These are phyloP conservation scores for Emiliania huxleyi DNA, from an alignment of 78 protist species.

Conservation along the genomic window DNA sequence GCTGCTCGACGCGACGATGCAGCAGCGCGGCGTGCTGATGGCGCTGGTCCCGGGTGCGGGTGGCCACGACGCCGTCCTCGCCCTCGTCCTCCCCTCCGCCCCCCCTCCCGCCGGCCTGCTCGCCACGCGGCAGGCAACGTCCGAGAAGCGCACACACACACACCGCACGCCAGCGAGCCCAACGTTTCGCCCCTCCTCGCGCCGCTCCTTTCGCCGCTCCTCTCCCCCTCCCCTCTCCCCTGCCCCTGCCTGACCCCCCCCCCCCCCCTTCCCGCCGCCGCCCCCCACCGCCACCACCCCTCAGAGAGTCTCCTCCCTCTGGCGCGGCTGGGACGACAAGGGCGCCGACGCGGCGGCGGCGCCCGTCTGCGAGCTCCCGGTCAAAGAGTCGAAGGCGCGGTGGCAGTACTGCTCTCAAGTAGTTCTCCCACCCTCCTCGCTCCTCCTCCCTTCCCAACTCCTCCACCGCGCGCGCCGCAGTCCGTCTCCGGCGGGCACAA, in stretches of 20 bases:
- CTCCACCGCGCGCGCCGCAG: no score
- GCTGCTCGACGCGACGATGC: not conserved
- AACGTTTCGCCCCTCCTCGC: no score
- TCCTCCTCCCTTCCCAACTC: no score
- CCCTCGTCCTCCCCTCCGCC: not conserved
- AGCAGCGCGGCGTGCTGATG: not conserved
- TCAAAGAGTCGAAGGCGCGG: not conserved
- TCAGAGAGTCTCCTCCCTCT: not conserved
- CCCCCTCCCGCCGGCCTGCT: not conserved
- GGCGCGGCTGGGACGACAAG: not conserved
- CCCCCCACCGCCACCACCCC: not conserved
- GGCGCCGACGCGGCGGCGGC: not conserved
- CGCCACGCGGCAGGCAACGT: not conserved
- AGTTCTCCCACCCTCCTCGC: no score
- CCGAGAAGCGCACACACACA: no score
- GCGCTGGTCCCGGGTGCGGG: slow-evolving; percentile 13
- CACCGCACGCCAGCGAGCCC: no score
- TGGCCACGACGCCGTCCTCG: not conserved
- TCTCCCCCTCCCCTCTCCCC: no score
- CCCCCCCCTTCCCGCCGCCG: not conserved
- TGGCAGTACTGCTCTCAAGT: no score
- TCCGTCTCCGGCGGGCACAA: not conserved
- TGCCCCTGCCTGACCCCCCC: no score
- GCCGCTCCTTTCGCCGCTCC: no score
- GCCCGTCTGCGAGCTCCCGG: not conserved